Conservation (phyloP, 2,329 filamentous ascomycete species). For the Sporothrix mexicana region DNA sequence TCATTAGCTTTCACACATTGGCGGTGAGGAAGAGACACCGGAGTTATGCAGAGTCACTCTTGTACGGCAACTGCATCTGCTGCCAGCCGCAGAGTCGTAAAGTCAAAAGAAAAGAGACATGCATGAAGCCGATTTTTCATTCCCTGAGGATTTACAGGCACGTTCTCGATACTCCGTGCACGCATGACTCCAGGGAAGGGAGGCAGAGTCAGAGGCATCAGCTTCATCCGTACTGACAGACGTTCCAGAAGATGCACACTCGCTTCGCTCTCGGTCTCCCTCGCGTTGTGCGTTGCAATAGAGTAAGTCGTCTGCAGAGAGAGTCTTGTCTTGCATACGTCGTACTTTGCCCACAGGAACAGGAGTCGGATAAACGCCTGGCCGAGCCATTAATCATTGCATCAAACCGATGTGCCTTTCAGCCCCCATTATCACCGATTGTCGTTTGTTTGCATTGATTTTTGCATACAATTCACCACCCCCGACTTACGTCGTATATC, state of each 20-base stretch:
- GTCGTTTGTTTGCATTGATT: neutral
- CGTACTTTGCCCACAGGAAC: too few species aligned
- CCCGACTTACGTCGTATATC: neutral
- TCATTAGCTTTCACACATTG: neutral
- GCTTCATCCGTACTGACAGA: neutral
- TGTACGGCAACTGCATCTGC: neutral
- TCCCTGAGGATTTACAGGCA: too few species aligned
- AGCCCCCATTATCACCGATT: neutral
- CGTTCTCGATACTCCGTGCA: neutral
- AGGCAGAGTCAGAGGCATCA: neutral
- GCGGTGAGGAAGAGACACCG: slow-evolving; percentile 25
- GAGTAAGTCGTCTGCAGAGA: too few species aligned
- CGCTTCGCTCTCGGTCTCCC: neutral
- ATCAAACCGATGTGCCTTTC: slow-evolving; percentile 4
- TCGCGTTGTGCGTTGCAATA: neutral
- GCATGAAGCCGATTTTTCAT: neutral
- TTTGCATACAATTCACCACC: neutral
- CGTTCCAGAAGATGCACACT: neutral
- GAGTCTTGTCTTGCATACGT: too few species aligned
- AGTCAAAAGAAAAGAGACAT: neutral
- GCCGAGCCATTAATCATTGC: neutral
- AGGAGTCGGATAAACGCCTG: neutral
- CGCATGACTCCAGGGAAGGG: neutral
- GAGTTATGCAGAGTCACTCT: neutral
- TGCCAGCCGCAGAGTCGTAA: neutral